phyloP scores from a whole-genome alignment of 176 grass and related monocot species.

The Oryza glumipatula region DNA sequence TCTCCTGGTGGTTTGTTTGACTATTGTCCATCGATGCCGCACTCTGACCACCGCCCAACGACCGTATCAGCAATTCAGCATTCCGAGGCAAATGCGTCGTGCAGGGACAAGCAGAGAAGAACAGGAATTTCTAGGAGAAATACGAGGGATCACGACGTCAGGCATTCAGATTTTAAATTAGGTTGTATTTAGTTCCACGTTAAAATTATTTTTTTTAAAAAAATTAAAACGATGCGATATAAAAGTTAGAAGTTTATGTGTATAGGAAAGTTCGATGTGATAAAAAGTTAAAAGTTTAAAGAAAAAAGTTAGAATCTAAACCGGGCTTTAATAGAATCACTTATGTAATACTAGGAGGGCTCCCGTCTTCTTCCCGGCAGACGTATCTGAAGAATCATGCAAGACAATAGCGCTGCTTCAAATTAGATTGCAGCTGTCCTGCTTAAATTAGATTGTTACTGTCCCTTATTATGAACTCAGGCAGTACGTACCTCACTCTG shows the following conservation, averaged over 20 bases:
- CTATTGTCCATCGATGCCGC: background rate
- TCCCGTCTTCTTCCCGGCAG: background rate
- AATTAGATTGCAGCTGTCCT: background rate
- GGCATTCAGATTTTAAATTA: background rate
- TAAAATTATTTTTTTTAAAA: too few species aligned
- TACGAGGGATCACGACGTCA: background rate
- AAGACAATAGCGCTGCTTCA: too few species aligned
- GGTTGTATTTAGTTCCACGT: too few species aligned
- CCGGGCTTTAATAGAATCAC: too few species aligned
- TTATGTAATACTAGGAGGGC: too few species aligned
- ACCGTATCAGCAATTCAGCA: slow-evolving; percentile 13
- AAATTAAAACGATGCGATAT: too few species aligned
- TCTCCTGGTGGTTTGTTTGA: background rate
- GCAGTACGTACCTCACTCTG: background rate
- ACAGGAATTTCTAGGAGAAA: background rate
- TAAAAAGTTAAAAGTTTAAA: too few species aligned
- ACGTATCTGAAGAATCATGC: background rate
- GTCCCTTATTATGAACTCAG: background rate
- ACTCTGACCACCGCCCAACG: background rate
- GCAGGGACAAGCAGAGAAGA: slow-evolving; percentile 3
- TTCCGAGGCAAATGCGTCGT: slow-evolving; percentile 3
- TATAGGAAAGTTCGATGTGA: too few species aligned
- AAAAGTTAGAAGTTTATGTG: too few species aligned
- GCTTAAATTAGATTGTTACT: background rate
- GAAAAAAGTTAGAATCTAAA: too few species aligned